Conservation (phyloP, 1,284 basidiomycete species). For the Cryptococcus maquisensis region DNA sequence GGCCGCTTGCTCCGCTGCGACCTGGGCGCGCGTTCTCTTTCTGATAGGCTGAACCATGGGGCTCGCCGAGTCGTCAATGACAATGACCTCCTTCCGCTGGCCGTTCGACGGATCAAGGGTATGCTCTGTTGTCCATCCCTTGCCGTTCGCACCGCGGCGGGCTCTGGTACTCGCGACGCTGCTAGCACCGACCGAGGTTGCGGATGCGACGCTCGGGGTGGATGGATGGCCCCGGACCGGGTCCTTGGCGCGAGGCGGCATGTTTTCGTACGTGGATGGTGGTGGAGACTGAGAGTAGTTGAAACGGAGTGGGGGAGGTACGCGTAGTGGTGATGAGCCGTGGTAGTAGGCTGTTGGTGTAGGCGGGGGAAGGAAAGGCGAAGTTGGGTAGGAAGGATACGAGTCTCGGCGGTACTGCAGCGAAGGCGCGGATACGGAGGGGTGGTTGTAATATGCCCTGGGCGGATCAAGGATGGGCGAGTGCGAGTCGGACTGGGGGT, state of each 20-base stretch:
- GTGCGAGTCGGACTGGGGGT: conserved; percentile 5
- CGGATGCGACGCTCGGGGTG: conserved; percentile 16
- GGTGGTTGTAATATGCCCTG: conserved; percentile 3
- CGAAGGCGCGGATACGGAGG: background rate
- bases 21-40: conserved; percentile 40
- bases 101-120: conserved; percentile 40
- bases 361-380: conserved; percentile 3
- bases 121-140: conserved; percentile 44
- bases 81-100: conserved; percentile 43
- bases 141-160: conserved; percentile 18
- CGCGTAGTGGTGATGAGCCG: conserved; percentile 28
- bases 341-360: conserved; percentile 8
- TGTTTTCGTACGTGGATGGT: conserved; percentile 8
- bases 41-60: conserved; percentile 27
- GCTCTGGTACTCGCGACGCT: conserved; percentile 6
- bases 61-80: conserved; percentile 40
- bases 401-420: background rate
- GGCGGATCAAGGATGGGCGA: conserved; percentile 9
- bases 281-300: conserved; percentile 40
- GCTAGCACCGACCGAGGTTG: conserved; percentile 9
- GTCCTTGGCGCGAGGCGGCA: conserved; percentile 40
- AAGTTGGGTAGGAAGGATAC: background rate
- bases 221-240: conserved; percentile 8
- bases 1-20: conserved; percentile 32
- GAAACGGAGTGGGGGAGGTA: conserved; percentile 42